Conservation (phyloP, 1,139 yeast genomes). For the Hanseniaspora gamundiae region DNA sequence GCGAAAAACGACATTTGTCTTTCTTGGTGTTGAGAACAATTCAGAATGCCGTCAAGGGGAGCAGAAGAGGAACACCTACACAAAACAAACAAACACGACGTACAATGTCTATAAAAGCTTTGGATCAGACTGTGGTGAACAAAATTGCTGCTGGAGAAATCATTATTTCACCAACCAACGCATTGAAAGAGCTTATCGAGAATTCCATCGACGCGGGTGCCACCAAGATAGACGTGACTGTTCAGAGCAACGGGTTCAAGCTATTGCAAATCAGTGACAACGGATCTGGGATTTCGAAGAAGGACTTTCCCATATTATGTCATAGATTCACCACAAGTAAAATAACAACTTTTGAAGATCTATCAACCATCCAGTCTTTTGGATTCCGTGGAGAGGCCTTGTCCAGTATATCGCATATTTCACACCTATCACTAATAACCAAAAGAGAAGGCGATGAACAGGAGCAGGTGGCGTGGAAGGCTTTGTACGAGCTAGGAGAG, state of each 20-base stretch:
- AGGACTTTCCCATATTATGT: constrained; percentile 49
- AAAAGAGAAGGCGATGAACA: constrained; percentile 48
- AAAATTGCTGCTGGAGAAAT: constrained; percentile 97
- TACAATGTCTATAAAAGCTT: constrained; percentile 20
- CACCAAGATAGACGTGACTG: constrained; percentile 44
- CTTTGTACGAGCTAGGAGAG: constrained; percentile 52
- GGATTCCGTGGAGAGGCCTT: constrained; percentile 83
- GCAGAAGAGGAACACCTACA: not conserved
- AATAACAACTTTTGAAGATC: constrained; percentile 37
- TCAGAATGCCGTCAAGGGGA: not conserved
- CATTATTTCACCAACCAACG: constrained; percentile 85
- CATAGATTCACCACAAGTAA: constrained; percentile 68
- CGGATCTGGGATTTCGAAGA: constrained; percentile 58
- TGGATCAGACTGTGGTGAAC: constrained; percentile 64
- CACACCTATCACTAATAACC: constrained; percentile 65
- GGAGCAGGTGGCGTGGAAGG: constrained; percentile 41
- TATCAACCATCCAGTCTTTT: constrained; percentile 40
- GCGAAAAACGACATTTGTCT: no score
- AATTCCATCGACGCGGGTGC: constrained; percentile 73
- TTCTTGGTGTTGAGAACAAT: no score
- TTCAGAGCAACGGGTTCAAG: constrained; percentile 55
- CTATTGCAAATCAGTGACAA: constrained; percentile 59
- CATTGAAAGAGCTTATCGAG: constrained; percentile 64
- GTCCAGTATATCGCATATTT: constrained; percentile 53
- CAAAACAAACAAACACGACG: not conserved